Conservation (phyloP, 495 filamentous ascomycete species). For the Talaromyces wortmannii region DNA sequence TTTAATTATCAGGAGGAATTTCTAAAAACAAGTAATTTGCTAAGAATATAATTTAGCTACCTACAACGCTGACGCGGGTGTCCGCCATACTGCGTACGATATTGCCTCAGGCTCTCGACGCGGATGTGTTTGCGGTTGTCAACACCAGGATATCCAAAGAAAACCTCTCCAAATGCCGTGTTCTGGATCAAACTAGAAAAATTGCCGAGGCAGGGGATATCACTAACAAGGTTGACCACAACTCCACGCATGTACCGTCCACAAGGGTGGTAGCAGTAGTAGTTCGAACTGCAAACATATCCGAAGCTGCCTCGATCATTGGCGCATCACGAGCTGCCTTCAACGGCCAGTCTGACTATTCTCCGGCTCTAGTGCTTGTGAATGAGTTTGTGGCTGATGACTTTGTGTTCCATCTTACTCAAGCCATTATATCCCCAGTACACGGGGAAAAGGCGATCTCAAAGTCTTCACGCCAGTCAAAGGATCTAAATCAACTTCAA, state of each 20-base stretch:
- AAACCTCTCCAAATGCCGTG: slow-evolving; percentile 3
- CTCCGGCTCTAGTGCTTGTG: slow-evolving; percentile 47
- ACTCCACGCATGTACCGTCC: background rate
- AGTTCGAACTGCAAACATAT: slow-evolving; percentile 42
- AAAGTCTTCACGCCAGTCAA: slow-evolving; percentile 9
- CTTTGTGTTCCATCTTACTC: slow-evolving; percentile 1
- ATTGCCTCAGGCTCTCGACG: slow-evolving; percentile 30
- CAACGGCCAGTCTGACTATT: slow-evolving; percentile 42
- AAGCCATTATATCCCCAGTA: slow-evolving; percentile 15
- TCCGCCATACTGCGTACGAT: slow-evolving; percentile 29
- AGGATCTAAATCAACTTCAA: background rate
- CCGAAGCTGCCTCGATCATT: slow-evolving; percentile 35
- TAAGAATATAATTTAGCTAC: background rate
- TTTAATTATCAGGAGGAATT: slow-evolving; percentile 8
- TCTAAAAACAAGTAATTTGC: background rate
- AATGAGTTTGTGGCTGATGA: slow-evolving; percentile 38
- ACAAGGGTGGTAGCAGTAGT: slow-evolving; percentile 39
- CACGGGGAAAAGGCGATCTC: slow-evolving; percentile 21
- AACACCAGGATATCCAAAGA: slow-evolving; percentile 10
- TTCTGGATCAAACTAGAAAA: slow-evolving; percentile 12
- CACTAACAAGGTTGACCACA: background rate
- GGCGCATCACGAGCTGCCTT: slow-evolving; percentile 42
- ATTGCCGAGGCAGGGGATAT: background rate
- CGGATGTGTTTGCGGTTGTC: slow-evolving; percentile 34
- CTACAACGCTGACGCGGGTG: slow-evolving; percentile 3